Percentiles rank a stretch among this genome's conserved stretches.
phyloP scores from a whole-genome alignment of 2,329 filamentous ascomycete species.

The Dothistroma septosporum region DNA sequence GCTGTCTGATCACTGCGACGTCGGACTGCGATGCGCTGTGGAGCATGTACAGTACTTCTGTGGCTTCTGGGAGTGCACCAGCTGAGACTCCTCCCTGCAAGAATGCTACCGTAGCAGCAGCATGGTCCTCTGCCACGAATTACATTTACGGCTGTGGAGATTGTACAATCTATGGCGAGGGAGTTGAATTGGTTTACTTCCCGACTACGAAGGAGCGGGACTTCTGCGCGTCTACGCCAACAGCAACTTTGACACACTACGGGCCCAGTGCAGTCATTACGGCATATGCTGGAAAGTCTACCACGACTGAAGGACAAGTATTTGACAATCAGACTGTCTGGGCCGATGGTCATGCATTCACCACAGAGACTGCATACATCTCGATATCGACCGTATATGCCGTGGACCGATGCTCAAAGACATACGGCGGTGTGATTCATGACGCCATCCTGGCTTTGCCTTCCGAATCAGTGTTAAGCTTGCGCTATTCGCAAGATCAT shows the following conservation, averaged over 20 bases:
- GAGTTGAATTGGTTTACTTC: slow-evolving; percentile 32
- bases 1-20: slow-evolving; percentile 23
- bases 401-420: slow-evolving; percentile 24
- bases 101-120: slow-evolving; percentile 18
- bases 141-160: slow-evolving; percentile 27
- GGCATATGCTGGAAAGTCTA: slow-evolving; percentile 23
- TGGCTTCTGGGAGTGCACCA: slow-evolving; percentile 8
- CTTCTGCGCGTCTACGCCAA: slow-evolving; percentile 29
- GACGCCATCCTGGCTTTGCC: slow-evolving; percentile 30
- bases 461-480: slow-evolving; percentile 27
- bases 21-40: slow-evolving; percentile 30
- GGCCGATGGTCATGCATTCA: slow-evolving; percentile 28
- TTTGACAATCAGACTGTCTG: slow-evolving; percentile 11
- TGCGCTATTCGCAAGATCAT: slow-evolving; percentile 30
- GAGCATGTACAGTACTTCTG: slow-evolving; percentile 26
- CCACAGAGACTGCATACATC: slow-evolving; percentile 31
- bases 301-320: slow-evolving; percentile 1
- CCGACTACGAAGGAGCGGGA: slow-evolving; percentile 25
- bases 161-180: slow-evolving; percentile 33
- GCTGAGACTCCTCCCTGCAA: slow-evolving; percentile 25
- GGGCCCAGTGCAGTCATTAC: slow-evolving; percentile 23
- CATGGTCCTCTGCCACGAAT: slow-evolving; percentile 10
- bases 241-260: slow-evolving; percentile 26
- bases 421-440: slow-evolving; percentile 18
- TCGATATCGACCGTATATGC: slow-evolving; percentile 29